These are phyloP conservation scores for Echites panduratus DNA, from an alignment of 257 asterid genomes.

Conservation along the genomic window DNA sequence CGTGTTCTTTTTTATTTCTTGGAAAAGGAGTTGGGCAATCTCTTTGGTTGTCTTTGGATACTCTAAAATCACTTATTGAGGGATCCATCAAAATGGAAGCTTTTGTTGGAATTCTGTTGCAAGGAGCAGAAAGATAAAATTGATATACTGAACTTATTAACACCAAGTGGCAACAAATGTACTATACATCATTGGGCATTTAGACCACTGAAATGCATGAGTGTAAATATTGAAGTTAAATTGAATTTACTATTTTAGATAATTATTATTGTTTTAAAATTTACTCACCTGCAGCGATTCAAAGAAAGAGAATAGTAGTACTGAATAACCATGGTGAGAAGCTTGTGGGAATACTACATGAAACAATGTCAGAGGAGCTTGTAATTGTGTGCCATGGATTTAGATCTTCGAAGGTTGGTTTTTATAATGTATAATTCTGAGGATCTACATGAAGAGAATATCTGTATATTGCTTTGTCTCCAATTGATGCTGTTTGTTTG, in stretches of 20 bases:
- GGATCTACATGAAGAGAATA: background rate
- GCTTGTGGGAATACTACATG: conserved; percentile 76
- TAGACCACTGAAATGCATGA: background rate
- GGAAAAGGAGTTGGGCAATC: background rate
- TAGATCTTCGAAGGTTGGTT: conserved; percentile 71
- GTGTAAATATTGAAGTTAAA: background rate
- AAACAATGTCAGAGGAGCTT: conserved; percentile 61
- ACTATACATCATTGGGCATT: background rate
- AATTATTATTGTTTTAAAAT: background rate
- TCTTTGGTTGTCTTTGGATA: background rate
- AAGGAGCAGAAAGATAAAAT: no score
- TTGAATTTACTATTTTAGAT: background rate
- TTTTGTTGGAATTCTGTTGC: background rate
- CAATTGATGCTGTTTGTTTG: background rate
- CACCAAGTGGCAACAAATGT: background rate
- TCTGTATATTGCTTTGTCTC: background rate
- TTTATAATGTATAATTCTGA: conserved; percentile 3
- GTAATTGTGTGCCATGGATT: conserved; percentile 89
- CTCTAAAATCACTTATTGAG: background rate
- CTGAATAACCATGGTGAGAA: conserved; percentile 60
- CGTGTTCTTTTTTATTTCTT: background rate
- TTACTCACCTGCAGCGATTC: conserved; percentile 27
- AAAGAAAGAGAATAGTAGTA: conserved; percentile 39
- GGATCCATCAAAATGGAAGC: background rate
- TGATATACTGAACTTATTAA: background rate